Conservation (phyloP, 768 basidiomycete genomes). For the Lepiota venenata region DNA sequence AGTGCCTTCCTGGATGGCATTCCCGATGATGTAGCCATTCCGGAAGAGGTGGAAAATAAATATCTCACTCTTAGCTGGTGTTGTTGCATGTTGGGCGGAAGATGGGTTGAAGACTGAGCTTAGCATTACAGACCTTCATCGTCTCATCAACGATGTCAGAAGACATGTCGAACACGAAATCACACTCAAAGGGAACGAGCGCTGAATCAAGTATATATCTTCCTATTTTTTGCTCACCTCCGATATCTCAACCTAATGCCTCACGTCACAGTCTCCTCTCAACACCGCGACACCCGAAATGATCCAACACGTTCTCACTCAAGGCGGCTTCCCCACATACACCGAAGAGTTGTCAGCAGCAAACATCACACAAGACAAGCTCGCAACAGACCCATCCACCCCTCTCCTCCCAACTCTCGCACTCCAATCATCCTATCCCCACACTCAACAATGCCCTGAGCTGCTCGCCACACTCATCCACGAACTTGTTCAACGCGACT, state of each 20-base stretch:
- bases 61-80: slow-evolving; percentile 19
- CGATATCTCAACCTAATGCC: background rate
- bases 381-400: slow-evolving; percentile 16
- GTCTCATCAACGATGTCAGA: slow-evolving; percentile 70
- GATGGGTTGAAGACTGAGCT: slow-evolving; percentile 82
- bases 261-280: slow-evolving; percentile 50
- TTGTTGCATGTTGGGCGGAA: slow-evolving; percentile 19
- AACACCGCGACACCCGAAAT: slow-evolving; percentile 69
- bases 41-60: slow-evolving; percentile 65
- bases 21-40: slow-evolving; percentile 23
- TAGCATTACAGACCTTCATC: slow-evolving; percentile 63
- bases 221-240: slow-evolving; percentile 9
- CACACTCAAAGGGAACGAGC: slow-evolving; percentile 54
- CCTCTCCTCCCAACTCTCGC: slow-evolving; percentile 28
- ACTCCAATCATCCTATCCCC: slow-evolving; percentile 25
- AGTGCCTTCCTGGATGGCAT: slow-evolving; percentile 16
- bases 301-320: slow-evolving; percentile 61
- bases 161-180: slow-evolving; percentile 72
- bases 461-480: background rate
- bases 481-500: slow-evolving; percentile 66
- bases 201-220: slow-evolving; percentile 46
- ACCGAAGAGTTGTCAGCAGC: background rate
- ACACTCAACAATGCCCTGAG: slow-evolving; percentile 15
- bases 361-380: too few relatives aligned
- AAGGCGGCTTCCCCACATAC: slow-evolving; percentile 48